Conservation (phyloP, 2,329 filamentous ascomycete genomes). For the Phyllosticta citrichinensis region DNA sequence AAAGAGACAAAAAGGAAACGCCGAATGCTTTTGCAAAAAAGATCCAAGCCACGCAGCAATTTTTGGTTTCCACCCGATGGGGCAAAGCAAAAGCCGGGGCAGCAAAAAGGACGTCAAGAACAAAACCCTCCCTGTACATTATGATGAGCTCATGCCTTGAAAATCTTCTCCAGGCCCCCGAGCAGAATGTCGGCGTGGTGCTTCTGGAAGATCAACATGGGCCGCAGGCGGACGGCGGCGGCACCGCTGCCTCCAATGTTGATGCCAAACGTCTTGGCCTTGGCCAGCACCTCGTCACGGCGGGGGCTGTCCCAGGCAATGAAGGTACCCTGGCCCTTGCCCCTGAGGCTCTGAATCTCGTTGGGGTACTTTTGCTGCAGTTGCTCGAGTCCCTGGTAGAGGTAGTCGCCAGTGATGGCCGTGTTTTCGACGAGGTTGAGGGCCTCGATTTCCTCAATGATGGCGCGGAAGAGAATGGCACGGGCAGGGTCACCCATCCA, state of each 20-base stretch:
- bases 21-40: background rate
- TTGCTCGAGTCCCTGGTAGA: conserved; percentile 58
- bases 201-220: conserved; percentile 90
- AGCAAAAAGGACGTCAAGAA: background rate
- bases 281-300: conserved; percentile 67
- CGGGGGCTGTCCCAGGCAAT: conserved; percentile 82
- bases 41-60: background rate
- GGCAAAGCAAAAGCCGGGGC: background rate
- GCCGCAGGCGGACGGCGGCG: conserved; percentile 66
- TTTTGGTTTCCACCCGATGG: background rate
- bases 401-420: conserved; percentile 65
- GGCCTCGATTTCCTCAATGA: conserved; percentile 69
- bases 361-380: conserved; percentile 62
- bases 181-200: conserved; percentile 80
- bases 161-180: conserved; percentile 66
- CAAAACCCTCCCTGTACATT: background rate
- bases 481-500: conserved; percentile 92
- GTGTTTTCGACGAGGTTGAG: conserved; percentile 73
- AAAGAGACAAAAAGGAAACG: background rate
- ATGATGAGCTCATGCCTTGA: conserved; percentile 32
- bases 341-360: conserved; percentile 73
- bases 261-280: conserved; percentile 69
- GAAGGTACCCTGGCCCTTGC: conserved; percentile 82
- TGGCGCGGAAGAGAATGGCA: conserved; percentile 75
- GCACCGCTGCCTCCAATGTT: conserved; percentile 81